These are phyloP conservation scores for Fusarium neocosmosporiellum DNA, from an alignment of 2,329 filamentous ascomycete genomes.

Conservation along the genomic window DNA sequence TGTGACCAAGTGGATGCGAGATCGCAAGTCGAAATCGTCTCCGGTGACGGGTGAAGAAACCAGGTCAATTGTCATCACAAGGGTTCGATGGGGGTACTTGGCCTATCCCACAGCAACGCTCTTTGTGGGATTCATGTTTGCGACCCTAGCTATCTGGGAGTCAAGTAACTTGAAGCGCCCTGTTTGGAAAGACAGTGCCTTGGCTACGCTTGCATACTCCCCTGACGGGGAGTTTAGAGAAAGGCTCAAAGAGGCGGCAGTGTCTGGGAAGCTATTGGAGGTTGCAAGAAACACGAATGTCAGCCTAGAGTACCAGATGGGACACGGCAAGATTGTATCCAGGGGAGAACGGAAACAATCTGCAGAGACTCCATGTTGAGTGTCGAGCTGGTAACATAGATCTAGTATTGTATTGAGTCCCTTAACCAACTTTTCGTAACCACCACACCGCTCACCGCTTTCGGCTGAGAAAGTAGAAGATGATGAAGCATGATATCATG, in stretches of 20 bases:
- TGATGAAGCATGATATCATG: too few species aligned
- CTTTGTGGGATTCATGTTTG: not conserved
- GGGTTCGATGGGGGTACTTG: slow-evolving; percentile 8
- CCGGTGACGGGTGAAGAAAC: not conserved
- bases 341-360: not conserved
- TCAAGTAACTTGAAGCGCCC: not conserved
- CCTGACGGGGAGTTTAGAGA: not conserved
- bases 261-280: not conserved
- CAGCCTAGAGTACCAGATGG: not conserved
- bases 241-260: not conserved
- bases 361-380: not conserved
- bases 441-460: too few species aligned
- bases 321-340: not conserved
- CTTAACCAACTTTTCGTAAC: too few species aligned
- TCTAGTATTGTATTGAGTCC: not conserved
- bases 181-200: not conserved
- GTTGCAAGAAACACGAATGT: not conserved
- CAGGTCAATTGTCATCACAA: not conserved
- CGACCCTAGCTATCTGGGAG: not conserved
- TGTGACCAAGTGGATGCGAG: slow-evolving; percentile 25
- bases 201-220: slow-evolving; percentile 3
- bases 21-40: not conserved
- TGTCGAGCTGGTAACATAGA: not conserved
- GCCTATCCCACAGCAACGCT: not conserved
- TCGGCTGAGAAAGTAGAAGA: too few species aligned